Evolutionary conservation across 257 asterid species (phyloP).

Genomic region (Perilla frutescens): DNA sequence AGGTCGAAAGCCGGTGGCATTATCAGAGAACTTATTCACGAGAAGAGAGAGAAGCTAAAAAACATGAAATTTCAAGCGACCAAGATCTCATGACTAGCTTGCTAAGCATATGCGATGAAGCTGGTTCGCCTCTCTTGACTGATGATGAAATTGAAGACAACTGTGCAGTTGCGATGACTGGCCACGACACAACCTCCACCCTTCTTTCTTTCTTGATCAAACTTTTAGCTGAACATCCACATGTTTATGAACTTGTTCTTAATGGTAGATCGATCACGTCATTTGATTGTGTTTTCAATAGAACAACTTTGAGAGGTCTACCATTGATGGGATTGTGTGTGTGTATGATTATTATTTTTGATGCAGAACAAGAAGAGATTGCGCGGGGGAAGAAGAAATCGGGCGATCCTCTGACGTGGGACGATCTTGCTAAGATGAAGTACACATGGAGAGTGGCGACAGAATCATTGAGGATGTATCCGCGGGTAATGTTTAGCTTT

Average conservation of each 20-base stretch:
- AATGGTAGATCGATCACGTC: neutral
- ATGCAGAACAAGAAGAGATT: conserved; percentile 19
- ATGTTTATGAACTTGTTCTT: neutral
- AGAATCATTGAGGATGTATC: conserved; percentile 11
- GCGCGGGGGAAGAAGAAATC: neutral
- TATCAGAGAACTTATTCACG: neutral
- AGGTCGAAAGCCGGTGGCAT: neutral
- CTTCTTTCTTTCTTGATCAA: neutral
- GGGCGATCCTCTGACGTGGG: neutral
- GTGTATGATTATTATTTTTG: neutral
- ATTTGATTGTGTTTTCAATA: too few species aligned
- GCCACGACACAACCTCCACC: conserved; percentile 8
- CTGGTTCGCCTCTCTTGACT: neutral
- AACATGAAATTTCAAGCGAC: neutral
- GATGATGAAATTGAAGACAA: conserved; percentile 8
- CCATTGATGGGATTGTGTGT: too few species aligned
- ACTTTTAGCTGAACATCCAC: conserved; percentile 1
- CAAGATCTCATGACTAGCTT: conserved; percentile 14
- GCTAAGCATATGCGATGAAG: neutral
- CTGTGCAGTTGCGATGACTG: neutral
- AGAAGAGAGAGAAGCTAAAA: neutral
- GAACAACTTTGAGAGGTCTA: too few species aligned
- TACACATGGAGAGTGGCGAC: conserved; percentile 14
- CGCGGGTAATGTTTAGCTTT: neutral
- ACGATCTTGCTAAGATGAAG: conserved; percentile 7